phyloP scores from a whole-genome alignment of 2,329 filamentous ascomycete species.

The Stachybotrys echinatus region DNA sequence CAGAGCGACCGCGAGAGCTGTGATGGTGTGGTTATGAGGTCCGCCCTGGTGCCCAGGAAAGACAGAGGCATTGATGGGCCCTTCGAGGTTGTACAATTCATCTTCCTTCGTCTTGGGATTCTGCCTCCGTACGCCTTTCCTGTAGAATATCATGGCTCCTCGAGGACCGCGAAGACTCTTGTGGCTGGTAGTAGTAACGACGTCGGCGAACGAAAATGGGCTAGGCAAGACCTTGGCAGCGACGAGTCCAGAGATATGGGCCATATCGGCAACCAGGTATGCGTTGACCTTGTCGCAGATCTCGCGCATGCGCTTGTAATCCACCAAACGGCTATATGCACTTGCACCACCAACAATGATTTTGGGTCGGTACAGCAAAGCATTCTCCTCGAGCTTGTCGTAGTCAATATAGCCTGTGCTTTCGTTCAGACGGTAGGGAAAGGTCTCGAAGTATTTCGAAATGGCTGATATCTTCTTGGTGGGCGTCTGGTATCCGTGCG shows the following conservation, averaged over 20 bases:
- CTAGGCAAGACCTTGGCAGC: slow-evolving; percentile 87
- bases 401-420: slow-evolving; percentile 94
- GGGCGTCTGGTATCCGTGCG: slow-evolving; percentile 95
- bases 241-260: slow-evolving; percentile 91
- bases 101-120: slow-evolving; percentile 84
- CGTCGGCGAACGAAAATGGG: slow-evolving; percentile 84
- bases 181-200: slow-evolving; percentile 97
- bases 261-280: slow-evolving; percentile 94
- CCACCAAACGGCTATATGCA: slow-evolving; percentile 92
- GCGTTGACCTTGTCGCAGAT: slow-evolving; percentile 88
- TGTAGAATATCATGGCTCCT: slow-evolving; percentile 98
- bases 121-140: slow-evolving; percentile 79
- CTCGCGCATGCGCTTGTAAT: slow-evolving; percentile 87
- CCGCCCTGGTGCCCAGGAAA: slow-evolving; percentile 98
- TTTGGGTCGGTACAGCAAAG: slow-evolving; percentile 87
- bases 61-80: slow-evolving; percentile 90
- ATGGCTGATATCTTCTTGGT: slow-evolving; percentile 95
- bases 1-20: slow-evolving; percentile 86
- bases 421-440: slow-evolving; percentile 90
- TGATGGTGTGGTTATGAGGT: slow-evolving; percentile 98
- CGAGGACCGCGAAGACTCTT: slow-evolving; percentile 93
- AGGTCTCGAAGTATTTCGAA: slow-evolving; percentile 97
- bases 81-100: slow-evolving; percentile 83
- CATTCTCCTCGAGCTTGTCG: slow-evolving; percentile 80
- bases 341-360: slow-evolving; percentile 92